Base-by-base conservation (phyloP, 345 rosid genomes). In the Balakata baccata region DNA sequence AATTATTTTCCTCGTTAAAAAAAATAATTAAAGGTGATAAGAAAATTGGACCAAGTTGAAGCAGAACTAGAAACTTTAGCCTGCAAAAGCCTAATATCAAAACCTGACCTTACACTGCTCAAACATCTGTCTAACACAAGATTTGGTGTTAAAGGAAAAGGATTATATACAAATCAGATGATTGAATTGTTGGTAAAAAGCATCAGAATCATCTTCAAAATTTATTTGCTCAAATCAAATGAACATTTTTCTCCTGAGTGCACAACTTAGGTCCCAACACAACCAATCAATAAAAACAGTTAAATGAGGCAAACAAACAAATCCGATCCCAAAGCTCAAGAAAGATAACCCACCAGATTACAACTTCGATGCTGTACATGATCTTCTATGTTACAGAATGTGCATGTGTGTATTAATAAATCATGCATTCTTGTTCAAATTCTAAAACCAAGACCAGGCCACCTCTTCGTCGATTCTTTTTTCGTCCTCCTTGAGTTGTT, bases 371-470 rank as follows among this genome's bases (percentile, higher is more conserved):
- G 71, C 87, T 87, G 79, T 89, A 89, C 90, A 87, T 68, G 78
- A 80, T 79, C 77, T 79, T 75, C 84, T 86, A 86, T 75, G 86
- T 66, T 86, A 87, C 87, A 84, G 71, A 76, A 70, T 68, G 78
- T 75, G 88, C 83, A 75, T 20, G 71, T 74, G 71, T 45, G 65
- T 52, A 78, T 75, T 69, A 79, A 79, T 76, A 64, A 29, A 29
- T 29, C 34, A 29, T 29, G 2, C 34, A 29, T 29, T 29, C 37
- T 52, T 68, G 66, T 56, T 90, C 85, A 96, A 79, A 84, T 82
- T 81, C 89, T 90, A 81, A 96, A 93, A 66, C 99, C 99, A 77
- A 92, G 82, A 58, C 93, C 89, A 46, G 95, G 86, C 99, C 99
- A 95, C 85, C 85, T 90, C 85, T 90, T 95, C 20, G 83, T 80